Evolutionary conservation across 2,329 filamentous ascomycete species (phyloP), one percentile per base, ranked within the genome.

Genomic region (Curvularia sp.): DNA sequence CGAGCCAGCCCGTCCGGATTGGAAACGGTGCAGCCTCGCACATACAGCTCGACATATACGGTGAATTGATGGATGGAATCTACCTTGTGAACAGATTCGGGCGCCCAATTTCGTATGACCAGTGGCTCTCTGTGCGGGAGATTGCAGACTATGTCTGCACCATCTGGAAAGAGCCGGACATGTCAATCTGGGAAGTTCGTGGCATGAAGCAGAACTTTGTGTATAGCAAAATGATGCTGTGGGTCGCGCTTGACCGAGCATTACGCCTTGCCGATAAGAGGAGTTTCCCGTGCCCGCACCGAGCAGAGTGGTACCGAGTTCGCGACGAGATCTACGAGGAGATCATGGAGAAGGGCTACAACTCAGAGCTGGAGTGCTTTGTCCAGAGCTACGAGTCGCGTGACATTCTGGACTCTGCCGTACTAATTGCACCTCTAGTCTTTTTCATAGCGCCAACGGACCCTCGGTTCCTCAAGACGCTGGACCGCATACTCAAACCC

Each of bases 131-230:
- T 3, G 85, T 93, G 26, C 84, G 90, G 18, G 83, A 89, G 57
- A 86, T 93, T 75, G 78, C 80, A 38, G 89, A 92, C 70, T 90
- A 90, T 67, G 88, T 91, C 38, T 81, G 91, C 61, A 87, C 84
- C 0, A 86, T 92, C 53, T 84, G 88, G 72, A 77, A 88, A 56
- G 79, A 86, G 82, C 77, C 78, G 68, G 90, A 93, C 70, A 92
- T 92, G 89, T 92, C 89, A 2, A 93, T 93, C 67, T 93, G 90
- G 90, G 90, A 93, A 73, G 89, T 92, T 5, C 85, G 90, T 42
- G 90, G 90, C 64, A 80, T 87, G 68, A 89, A 89, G 71, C 89
- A 92, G 75, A 86, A 92, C 69, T 93, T 92, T 65, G 86, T 88
- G 13, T 93, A 93, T 76, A 91, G 88, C n/a, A 91, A 93, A 72